Base-by-base conservation (phyloP, 768 basidiomycete genomes). In the Podaxis pistillaris region DNA sequence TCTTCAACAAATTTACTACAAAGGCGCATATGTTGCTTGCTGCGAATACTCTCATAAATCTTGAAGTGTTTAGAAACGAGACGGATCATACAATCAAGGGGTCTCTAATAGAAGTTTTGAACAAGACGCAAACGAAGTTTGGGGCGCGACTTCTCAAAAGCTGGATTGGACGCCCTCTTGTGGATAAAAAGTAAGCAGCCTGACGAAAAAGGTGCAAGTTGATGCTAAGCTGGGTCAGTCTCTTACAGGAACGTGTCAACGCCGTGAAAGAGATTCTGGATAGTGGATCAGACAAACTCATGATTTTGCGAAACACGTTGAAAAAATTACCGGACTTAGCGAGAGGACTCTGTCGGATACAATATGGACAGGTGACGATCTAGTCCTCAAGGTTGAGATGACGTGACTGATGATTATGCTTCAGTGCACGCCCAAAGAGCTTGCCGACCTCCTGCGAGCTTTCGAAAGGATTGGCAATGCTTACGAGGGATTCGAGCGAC, bases 41-140 rank as follows among this genome's bases (percentile, higher is more conserved):
- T 53, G 89, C 88, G 26, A 97, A 94, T 70, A 96, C 96, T 0
- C 75, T 98, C 11, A 82, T 83, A 12, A 98, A 97, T 70, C 74
- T 96, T 75, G 96, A 98, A 73, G 86, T 99, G n/a, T 96, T 93
- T 72, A 84, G 87, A 37, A 98, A 98, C 68, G 89, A 91, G 69
- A 94, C 93, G 0, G 90, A 97, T 70, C 83, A 83, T 59, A 85
- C 83, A 11, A 77, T 82, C 19, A 82, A 76, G 61, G 96, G 95
- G 3, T 91, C 93, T 55, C 76, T 99, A 51, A 77, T 97, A 64
- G 91, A 88, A 85, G 81, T 96, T 6, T 78, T 99, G 57, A 92
- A 98, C 76, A 85, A 85, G 63, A 96, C 94, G 36, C 84, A 85
- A 65, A 98, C 96, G 2, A 86, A 84, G 66, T 97, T 97, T 79